phyloP scores from a whole-genome alignment of 2,329 filamentous ascomycete species.

The Fusarium staphyleae region DNA sequence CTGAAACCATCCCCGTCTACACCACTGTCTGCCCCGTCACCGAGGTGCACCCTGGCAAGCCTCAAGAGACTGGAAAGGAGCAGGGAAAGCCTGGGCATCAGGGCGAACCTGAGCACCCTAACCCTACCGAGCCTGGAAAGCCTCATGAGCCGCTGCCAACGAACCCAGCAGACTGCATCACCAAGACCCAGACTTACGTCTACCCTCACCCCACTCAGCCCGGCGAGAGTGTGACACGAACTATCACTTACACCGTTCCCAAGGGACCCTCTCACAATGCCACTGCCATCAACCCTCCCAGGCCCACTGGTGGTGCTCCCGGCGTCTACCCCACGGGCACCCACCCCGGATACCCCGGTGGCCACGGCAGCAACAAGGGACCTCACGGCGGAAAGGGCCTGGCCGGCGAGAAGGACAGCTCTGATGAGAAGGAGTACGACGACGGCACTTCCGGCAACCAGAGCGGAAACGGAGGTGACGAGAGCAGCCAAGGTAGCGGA shows the following conservation, averaged over 20 bases:
- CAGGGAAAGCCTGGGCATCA: conserved; percentile 19
- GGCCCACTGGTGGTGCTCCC: conserved; percentile 27
- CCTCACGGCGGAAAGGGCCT: conserved; percentile 27
- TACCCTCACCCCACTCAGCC: conserved; percentile 38
- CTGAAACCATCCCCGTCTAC: conserved; percentile 34
- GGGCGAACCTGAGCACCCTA: conserved; percentile 1
- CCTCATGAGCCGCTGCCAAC: conserved; percentile 28
- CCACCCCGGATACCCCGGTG: conserved; percentile 18
- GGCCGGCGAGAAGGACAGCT: conserved; percentile 3
- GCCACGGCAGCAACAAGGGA: conserved; percentile 12
- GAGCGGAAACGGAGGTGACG: conserved; percentile 1
- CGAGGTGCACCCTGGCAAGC: conserved; percentile 8
- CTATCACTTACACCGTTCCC: conserved; percentile 39
- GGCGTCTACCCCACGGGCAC: conserved; percentile 26
- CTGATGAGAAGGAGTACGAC: background rate
- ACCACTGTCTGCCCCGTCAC: conserved; percentile 34
- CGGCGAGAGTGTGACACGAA: conserved; percentile 36
- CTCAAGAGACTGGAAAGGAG: background rate
- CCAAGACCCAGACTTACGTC: conserved; percentile 38
- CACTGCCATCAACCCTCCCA: conserved; percentile 29
- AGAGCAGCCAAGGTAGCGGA: conserved; percentile 1
- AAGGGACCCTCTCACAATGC: conserved; percentile 25
- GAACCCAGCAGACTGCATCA: conserved; percentile 34
- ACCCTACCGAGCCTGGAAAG: conserved; percentile 21
- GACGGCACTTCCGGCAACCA: background rate